Evolutionary conservation across 345 rosid species (phyloP).

Genomic region (Arabidopsis arenosa): DNA sequence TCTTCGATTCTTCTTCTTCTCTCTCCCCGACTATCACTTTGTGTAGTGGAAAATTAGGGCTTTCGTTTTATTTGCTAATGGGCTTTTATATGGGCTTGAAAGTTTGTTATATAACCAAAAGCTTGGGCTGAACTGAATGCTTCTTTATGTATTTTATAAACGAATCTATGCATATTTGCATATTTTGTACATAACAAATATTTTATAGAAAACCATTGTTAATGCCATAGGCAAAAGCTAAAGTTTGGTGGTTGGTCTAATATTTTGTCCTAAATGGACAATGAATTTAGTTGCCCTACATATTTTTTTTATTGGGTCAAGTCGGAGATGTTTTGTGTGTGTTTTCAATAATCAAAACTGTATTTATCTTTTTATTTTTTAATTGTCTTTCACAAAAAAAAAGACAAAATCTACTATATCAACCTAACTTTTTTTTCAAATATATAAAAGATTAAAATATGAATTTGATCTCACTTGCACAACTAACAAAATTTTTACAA

Average conservation of each 20-base stretch:
- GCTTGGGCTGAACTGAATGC: too few relatives aligned
- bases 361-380: too few relatives aligned
- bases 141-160: too few relatives aligned
- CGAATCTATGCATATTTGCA: too few relatives aligned
- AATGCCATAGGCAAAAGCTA: conserved; percentile 28
- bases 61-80: conserved; percentile 2
- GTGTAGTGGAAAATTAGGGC: conserved; percentile 23
- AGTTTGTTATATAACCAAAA: background rate
- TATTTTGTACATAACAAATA: too few relatives aligned
- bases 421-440: too few relatives aligned
- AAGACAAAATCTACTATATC: too few relatives aligned
- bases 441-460: too few relatives aligned
- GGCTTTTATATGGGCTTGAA: conserved; percentile 31
- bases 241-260: conserved; percentile 34
- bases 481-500: too few relatives aligned
- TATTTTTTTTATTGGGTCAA: conserved; percentile 36
- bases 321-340: conserved; percentile 15
- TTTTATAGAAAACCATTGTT: background rate
- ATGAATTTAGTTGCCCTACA: conserved; percentile 34
- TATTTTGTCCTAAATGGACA: conserved; percentile 36
- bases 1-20: background rate
- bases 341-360: conserved; percentile 13
- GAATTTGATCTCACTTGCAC: too few relatives aligned
- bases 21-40: background rate
- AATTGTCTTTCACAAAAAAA: too few relatives aligned